A percentile compares a stretch with the other conserved stretches of the same genome.
phyloP scores from a whole-genome alignment of 1,284 basidiomycete genomes.

The Trametes hirsuta region DNA sequence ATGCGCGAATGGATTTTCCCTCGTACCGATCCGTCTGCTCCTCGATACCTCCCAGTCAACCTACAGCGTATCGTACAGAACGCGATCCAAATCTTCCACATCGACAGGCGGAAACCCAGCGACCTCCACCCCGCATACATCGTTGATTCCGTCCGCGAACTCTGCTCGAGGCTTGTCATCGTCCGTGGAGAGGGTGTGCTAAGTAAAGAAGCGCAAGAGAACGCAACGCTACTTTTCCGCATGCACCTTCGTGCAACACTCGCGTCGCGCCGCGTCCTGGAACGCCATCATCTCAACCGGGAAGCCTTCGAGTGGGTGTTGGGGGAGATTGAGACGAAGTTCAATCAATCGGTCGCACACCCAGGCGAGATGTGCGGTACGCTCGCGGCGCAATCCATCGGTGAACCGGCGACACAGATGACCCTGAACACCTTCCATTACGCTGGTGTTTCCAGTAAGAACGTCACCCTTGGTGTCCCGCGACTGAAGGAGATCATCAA shows the following conservation, averaged over 20 bases:
- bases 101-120: constrained; percentile 91
- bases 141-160: constrained; percentile 75
- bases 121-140: constrained; percentile 92
- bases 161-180: constrained; percentile 77
- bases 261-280: constrained; percentile 82
- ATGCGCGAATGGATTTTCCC: constrained; percentile 89
- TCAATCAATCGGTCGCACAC: constrained; percentile 89
- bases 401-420: constrained; percentile 99
- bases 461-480: constrained; percentile 97
- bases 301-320: constrained; percentile 98
- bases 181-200: constrained; percentile 86
- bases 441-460: constrained; percentile 97
- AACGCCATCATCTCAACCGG: constrained; percentile 83
- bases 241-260: constrained; percentile 93
- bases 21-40: constrained; percentile 69
- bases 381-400: constrained; percentile 96
- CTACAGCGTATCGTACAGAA: constrained; percentile 95
- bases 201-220: constrained; percentile 79
- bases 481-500: constrained; percentile 99
- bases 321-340: constrained; percentile 95
- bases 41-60: constrained; percentile 91
- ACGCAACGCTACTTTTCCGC: constrained; percentile 91
- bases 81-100: constrained; percentile 96
- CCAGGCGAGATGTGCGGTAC: constrained; percentile 99
- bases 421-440: constrained; percentile 98